These are phyloP conservation scores for Echinosophora koreensis DNA, from an alignment of 306 rosid species.

Conservation along the genomic window DNA sequence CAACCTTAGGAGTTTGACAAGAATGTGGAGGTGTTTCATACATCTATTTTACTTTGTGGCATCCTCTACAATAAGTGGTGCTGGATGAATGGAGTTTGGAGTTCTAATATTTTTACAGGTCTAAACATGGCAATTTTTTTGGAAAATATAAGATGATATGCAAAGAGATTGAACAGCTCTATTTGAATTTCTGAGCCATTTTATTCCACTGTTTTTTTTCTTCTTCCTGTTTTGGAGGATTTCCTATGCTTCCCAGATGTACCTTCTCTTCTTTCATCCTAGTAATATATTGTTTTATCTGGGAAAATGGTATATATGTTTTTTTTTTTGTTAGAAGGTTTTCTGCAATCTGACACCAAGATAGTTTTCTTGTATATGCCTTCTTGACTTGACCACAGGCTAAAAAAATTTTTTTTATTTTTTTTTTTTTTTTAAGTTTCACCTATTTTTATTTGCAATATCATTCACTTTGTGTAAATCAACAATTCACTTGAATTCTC, in stretches of 20 bases:
- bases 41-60: conserved; percentile 5
- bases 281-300: conserved; percentile 1
- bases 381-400: conserved; percentile 23
- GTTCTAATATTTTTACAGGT: conserved; percentile 1
- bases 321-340: conserved; percentile 10
- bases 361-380: conserved; percentile 35
- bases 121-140: not conserved
- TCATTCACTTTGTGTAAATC: not conserved
- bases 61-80: conserved; percentile 1
- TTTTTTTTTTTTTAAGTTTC: not conserved
- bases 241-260: not conserved
- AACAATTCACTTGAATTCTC: not conserved
- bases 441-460: conserved; percentile 37
- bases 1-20: not conserved
- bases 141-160: not conserved
- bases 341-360: not conserved
- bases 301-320: conserved; percentile 10
- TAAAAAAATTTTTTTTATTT: not conserved
- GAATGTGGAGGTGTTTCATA: not conserved
- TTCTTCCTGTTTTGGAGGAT: not conserved
- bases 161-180: not conserved
- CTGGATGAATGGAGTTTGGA: not conserved
- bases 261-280: not conserved
- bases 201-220: not conserved
- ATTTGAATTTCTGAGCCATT: not conserved